Conservation (phyloP, 176 grass and related monocot species). For the Bolboschoenus planiculmis region DNA sequence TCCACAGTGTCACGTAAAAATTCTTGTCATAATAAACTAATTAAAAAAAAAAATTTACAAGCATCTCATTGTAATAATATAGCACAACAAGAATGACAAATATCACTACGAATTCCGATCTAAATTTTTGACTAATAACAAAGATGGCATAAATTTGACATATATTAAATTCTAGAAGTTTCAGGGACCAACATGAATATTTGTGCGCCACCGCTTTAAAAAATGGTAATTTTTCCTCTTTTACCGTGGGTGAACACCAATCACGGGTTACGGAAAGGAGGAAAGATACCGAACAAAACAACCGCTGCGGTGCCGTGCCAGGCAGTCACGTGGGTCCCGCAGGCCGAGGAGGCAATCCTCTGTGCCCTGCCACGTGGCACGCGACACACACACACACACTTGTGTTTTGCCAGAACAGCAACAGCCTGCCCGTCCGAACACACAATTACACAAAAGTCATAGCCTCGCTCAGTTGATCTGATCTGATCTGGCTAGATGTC, state of each 20-base stretch:
- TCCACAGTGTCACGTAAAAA: not conserved
- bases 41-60: not conserved
- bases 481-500: too few species aligned
- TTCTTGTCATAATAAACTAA: not conserved
- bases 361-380: not conserved
- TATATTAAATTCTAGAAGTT: too few species aligned
- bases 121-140: not conserved
- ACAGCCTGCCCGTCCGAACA: not conserved
- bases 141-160: not conserved
- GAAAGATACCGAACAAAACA: slow-evolving; percentile 16
- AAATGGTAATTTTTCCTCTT: not conserved
- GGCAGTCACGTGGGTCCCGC: slow-evolving; percentile 15
- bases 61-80: too few species aligned
- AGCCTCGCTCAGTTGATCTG: too few species aligned
- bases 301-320: not conserved
- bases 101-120: not conserved
- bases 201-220: not conserved
- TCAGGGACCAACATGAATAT: not conserved
- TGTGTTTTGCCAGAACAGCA: not conserved
- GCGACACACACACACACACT: not conserved
- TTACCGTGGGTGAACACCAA: not conserved
- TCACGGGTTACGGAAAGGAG: not conserved
- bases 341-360: not conserved
- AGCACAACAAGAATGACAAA: not conserved
- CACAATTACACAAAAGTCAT: too few species aligned